These are phyloP conservation scores for Claviceps paspali DNA, from an alignment of 2,329 filamentous ascomycete genomes.

Conservation along the genomic window DNA sequence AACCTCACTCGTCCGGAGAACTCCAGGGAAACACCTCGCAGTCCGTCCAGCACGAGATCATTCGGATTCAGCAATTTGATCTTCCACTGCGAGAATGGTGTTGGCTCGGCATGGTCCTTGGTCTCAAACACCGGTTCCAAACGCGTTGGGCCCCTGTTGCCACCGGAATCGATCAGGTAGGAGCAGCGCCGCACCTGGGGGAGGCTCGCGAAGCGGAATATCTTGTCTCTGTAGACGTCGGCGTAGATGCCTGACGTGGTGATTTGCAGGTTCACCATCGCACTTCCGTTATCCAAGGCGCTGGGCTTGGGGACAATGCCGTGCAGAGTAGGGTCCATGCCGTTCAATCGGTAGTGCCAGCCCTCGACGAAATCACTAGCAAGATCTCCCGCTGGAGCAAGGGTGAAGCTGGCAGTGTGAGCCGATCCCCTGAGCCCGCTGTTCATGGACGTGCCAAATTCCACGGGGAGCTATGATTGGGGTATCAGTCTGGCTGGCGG, in stretches of 20 bases:
- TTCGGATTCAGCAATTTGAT: neutral
- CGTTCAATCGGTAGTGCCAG: conserved; percentile 1
- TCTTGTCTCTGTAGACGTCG: neutral
- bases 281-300: neutral
- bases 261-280: neutral
- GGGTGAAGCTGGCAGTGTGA: neutral
- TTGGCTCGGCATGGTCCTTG: neutral
- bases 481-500: neutral
- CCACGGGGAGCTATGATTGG: neutral
- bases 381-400: neutral
- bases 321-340: neutral
- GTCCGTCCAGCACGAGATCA: neutral
- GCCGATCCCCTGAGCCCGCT: neutral
- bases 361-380: neutral
- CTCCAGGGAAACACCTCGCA: neutral
- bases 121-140: neutral
- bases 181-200: neutral
- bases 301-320: neutral
- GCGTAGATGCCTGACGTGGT: neutral
- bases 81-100: neutral
- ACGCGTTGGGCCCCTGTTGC: neutral
- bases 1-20: neutral
- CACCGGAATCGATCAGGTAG: neutral
- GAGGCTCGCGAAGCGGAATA: neutral
- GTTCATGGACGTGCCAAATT: neutral